phyloP scores from a whole-genome alignment of 2,329 filamentous ascomycete genomes.

The Aspergillus costaricaensis region DNA sequence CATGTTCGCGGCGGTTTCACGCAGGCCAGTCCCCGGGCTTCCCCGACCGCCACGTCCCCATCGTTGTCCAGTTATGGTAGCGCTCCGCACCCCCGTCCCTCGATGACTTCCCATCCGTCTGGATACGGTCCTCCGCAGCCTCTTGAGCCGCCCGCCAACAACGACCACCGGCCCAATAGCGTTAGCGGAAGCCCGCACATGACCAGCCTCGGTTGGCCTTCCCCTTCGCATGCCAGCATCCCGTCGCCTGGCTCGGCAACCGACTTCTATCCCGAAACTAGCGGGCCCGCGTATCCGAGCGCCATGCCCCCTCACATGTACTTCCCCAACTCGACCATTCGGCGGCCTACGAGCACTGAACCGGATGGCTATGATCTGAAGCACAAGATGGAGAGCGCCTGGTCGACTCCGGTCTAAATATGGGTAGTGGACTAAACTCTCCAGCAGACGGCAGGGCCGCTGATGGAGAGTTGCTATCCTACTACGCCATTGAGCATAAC shows the following conservation, averaged over 20 bases:
- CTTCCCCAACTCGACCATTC: conserved; percentile 68
- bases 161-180: conserved; percentile 74
- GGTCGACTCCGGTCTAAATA: conserved; percentile 39
- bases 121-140: conserved; percentile 81
- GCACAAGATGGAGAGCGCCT: conserved; percentile 44
- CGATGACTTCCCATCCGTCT: conserved; percentile 81
- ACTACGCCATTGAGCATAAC: not conserved
- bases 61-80: conserved; percentile 62
- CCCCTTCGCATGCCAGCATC: conserved; percentile 72
- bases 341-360: conserved; percentile 74
- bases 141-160: conserved; percentile 76
- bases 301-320: conserved; percentile 65
- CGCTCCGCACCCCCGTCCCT: conserved; percentile 53
- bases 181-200: conserved; percentile 86
- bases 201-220: conserved; percentile 79
- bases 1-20: conserved; percentile 78
- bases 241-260: conserved; percentile 70
- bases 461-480: conserved; percentile 14
- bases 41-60: conserved; percentile 65
- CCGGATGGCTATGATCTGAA: conserved; percentile 67
- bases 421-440: not conserved
- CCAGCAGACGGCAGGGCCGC: conserved; percentile 13
- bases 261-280: conserved; percentile 80
- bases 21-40: conserved; percentile 67
- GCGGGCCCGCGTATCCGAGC: conserved; percentile 52